These are phyloP conservation scores for Stagonosporopsis chrysanthemi DNA, from an alignment of 2,329 filamentous ascomycete species.

Conservation along the genomic window DNA sequence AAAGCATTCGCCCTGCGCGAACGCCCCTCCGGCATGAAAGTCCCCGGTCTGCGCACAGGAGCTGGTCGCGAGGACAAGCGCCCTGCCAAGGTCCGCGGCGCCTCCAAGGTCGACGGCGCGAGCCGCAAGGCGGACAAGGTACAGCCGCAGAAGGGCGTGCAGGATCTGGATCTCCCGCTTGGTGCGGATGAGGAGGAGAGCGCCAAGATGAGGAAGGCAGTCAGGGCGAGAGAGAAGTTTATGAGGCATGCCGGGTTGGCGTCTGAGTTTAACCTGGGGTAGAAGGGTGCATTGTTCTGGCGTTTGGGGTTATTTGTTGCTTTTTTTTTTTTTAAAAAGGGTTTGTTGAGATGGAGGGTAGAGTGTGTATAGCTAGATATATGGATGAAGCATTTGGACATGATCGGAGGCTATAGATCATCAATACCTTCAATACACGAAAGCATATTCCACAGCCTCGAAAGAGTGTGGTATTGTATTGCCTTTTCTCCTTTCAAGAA, in stretches of 20 bases:
- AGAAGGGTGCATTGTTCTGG: background rate
- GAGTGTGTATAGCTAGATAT: no score
- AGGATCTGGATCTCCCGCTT: conserved; percentile 43
- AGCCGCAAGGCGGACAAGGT: conserved; percentile 46
- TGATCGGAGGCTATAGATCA: no score
- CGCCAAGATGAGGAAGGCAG: conserved; percentile 69
- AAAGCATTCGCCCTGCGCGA: conserved; percentile 94
- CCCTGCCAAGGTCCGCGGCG: conserved; percentile 53
- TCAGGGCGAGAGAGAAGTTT: conserved; percentile 54
- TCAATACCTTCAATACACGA: no score
- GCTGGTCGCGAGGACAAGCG: conserved; percentile 42
- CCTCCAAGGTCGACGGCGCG: conserved; percentile 44
- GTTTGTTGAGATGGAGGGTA: no score
- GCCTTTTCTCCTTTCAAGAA: no score
- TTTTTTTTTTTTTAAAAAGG: no score
- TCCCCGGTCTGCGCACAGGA: conserved; percentile 59
- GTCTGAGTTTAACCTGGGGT: conserved; percentile 74
- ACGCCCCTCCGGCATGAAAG: conserved; percentile 78
- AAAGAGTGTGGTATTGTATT: no score
- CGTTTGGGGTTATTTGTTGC: background rate
- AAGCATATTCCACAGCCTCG: no score
- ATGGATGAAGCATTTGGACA: no score
- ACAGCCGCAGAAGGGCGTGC: conserved; percentile 27
- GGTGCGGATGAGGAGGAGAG: conserved; percentile 63
- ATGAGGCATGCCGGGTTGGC: conserved; percentile 62